Conservation (phyloP, 129 eudicot species). For the Cynara cardunculus region DNA sequence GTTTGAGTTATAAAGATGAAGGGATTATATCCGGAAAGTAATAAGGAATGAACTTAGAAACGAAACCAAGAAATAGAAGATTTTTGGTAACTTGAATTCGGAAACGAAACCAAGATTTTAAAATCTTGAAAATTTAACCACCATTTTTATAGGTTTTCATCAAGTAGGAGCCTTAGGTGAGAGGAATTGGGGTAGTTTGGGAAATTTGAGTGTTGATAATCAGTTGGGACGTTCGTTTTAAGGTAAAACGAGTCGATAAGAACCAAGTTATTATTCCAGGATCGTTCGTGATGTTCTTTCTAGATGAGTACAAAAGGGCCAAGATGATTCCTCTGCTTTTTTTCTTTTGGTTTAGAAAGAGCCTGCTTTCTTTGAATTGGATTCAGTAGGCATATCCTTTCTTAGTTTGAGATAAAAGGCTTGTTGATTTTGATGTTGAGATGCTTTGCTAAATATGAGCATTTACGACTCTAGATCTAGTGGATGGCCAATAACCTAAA, state of each 20-base stretch:
- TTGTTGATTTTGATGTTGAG: neutral
- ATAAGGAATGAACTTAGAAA: neutral
- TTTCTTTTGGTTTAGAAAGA: neutral
- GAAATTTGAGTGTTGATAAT: neutral
- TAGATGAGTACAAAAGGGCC: neutral
- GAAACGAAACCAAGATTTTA: too few relatives aligned
- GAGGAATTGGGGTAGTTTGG: neutral
- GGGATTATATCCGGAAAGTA: neutral
- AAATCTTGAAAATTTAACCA: neutral
- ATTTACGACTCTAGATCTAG: neutral
- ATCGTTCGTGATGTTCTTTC: neutral
- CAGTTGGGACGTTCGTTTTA: neutral
- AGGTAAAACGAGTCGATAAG: neutral
- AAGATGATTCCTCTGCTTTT: neutral
- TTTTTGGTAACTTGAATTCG: neutral
- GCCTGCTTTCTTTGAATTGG: neutral
- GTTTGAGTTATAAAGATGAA: constrained; percentile 7
- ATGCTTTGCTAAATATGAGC: neutral
- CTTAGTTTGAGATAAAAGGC: neutral
- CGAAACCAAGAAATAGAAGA: neutral
- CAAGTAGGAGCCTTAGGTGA: neutral
- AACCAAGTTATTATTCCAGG: neutral
- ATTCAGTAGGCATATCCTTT: neutral
- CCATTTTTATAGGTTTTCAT: neutral
- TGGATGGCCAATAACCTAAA: neutral